phyloP scores from a whole-genome alignment of 1,284 basidiomycete species.

The Papiliotrema laurentii region DNA sequence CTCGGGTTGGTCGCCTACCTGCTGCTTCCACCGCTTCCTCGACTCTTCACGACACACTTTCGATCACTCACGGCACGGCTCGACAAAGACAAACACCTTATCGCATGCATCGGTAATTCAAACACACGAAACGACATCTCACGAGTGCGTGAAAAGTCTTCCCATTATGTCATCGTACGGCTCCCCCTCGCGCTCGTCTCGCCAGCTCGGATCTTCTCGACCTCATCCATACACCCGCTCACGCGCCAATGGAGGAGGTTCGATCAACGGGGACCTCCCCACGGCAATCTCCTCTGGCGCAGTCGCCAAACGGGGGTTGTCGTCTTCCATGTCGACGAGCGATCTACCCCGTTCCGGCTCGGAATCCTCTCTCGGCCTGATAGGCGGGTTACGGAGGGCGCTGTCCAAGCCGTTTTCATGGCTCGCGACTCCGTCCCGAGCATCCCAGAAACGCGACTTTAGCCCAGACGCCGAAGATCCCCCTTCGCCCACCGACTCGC shows the following conservation, averaged over 20 bases:
- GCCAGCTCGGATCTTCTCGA: background rate
- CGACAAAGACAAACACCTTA: no score
- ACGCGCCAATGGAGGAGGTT: no score
- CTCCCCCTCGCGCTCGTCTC: background rate
- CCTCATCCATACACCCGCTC: slow-evolving; percentile 1
- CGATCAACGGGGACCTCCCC: no score
- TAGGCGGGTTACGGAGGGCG: slow-evolving; percentile 16
- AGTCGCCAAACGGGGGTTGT: background rate
- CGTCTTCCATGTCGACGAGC: background rate
- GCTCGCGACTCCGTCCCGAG: slow-evolving; percentile 18
- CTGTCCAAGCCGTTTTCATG: slow-evolving; percentile 20
- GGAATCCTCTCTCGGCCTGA: slow-evolving; percentile 9
- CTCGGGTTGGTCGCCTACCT: no score
- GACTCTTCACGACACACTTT: no score
- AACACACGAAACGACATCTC: no score
- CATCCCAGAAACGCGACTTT: background rate
- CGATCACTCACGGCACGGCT: no score
- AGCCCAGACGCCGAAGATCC: background rate
- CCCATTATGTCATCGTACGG: slow-evolving; percentile 2
- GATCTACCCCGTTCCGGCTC: slow-evolving; percentile 14
- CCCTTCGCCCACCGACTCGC: background rate
- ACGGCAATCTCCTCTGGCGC: no score
- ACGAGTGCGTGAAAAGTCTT: no score
- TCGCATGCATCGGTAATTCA: no score
- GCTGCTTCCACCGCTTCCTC: no score